Conservation (phyloP, 78 protist genomes). For the Andalucia godoyi region DNA sequence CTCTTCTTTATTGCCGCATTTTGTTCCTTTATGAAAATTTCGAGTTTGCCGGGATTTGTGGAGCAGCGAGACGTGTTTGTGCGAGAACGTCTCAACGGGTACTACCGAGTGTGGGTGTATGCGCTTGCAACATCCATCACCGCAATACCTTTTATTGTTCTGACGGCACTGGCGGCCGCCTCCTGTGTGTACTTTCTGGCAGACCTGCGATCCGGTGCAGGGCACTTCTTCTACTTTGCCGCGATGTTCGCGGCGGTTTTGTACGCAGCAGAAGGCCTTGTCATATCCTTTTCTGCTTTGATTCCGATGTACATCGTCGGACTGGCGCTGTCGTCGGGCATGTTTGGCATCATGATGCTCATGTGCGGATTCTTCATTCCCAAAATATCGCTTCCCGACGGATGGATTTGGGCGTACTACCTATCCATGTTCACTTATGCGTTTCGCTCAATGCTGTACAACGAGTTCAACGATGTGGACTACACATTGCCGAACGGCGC, state of each 20-base stretch:
- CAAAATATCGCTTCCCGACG: not conserved
- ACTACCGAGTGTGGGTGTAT: not conserved
- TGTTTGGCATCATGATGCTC: not conserved
- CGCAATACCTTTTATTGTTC: not conserved
- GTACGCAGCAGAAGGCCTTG: not conserved
- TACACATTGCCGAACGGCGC: too few relatives aligned
- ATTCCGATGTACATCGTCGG: not conserved
- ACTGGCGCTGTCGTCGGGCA: not conserved
- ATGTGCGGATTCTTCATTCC: not conserved
- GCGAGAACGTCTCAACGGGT: not conserved
- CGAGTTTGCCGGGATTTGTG: slow-evolving; percentile 14
- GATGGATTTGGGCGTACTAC: not conserved
- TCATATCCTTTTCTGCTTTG: not conserved
- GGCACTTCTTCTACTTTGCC: not conserved
- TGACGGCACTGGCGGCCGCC: not conserved
- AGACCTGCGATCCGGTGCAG: slow-evolving; percentile 1
- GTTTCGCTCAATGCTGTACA: not conserved
- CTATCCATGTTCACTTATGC: not conserved
- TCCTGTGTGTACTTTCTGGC: not conserved
- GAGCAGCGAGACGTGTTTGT: not conserved
- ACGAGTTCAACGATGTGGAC: not conserved
- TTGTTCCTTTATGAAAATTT: not conserved
- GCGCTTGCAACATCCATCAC: not conserved
- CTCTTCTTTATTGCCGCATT: slow-evolving; percentile 9
- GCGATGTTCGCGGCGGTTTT: not conserved